Evolutionary conservation across 805 yeast species (phyloP), one percentile per base, ranked within the genome.

Genomic region (Schwanniomyces yamadae): DNA sequence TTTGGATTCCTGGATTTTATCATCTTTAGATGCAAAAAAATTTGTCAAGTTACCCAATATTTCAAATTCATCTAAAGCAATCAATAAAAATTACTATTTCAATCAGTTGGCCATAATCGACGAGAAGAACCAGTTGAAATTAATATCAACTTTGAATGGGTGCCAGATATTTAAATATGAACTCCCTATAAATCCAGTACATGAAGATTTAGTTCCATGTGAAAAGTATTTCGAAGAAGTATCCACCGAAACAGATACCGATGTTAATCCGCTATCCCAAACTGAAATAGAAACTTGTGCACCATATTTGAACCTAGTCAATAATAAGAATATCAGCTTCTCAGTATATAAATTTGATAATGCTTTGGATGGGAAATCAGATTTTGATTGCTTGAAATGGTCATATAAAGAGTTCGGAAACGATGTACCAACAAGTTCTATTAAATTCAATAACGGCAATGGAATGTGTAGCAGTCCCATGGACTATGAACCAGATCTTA

Each of bases 221-320:
- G n/a, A n/a, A n/a, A n/a, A n/a, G n/a, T n/a, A n/a, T n/a, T n/a
- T n/a, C n/a, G n/a, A n/a, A n/a, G 8, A 44, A 44, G 20, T 16
- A 10, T 27, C 34, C 32, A 36, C 17, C 17, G 31, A 17, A 9
- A 25, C 22, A 21, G 37, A 30, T 15, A 21, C 34, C 23, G 28
- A 31, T 14, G 36, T 44, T 19, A 55, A 55, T 31, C 73, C 74
- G 3, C 51, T 77, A 20, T 68, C 77, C 0, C 73, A 74, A 39
- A 70, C 77, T 21, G 83, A 78, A 49, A 71, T 79, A 36, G 82
- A 78, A 44, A 75, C 82, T 0, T 71, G 80, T 41, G 54, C 52
- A 15, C 71, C 72, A 4, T 64, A 57, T 37, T 47, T 57, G 31
- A 57, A 58, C 32, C 40, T 66, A 25, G 50, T 63, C 19, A 57